Percentiles rank a stretch among this genome's conserved stretches.
phyloP scores from a whole-genome alignment of 2,329 filamentous ascomycete genomes.

The Scedosporium apiospermum region DNA sequence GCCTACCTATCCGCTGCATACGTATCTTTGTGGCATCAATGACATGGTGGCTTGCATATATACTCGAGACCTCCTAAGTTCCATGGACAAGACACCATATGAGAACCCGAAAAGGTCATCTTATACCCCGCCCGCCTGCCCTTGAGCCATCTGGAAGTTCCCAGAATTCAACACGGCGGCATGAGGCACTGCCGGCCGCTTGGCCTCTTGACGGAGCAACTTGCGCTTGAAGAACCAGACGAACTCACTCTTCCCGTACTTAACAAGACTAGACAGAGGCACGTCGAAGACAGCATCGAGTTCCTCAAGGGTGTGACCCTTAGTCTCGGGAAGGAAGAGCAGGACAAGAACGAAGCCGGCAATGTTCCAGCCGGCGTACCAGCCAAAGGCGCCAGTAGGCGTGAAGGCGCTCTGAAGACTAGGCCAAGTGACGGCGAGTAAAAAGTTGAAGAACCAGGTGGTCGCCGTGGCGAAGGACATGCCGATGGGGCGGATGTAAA shows the following conservation, averaged over 20 bases:
- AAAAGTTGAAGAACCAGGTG: slow-evolving; percentile 35
- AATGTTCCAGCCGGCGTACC: slow-evolving; percentile 40
- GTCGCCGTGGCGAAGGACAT: slow-evolving; percentile 50
- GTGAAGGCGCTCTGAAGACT: slow-evolving; percentile 32
- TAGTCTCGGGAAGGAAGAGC: slow-evolving; percentile 32
- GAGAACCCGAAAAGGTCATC: background rate
- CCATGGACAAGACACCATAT: background rate
- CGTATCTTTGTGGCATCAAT: background rate
- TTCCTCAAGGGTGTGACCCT: slow-evolving; percentile 34
- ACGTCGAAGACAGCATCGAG: slow-evolving; percentile 25
- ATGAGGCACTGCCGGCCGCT: slow-evolving; percentile 3
- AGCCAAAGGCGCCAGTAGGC: slow-evolving; percentile 36
- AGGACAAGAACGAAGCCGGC: slow-evolving; percentile 33
- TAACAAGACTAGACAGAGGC: background rate
- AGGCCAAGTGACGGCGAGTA: slow-evolving; percentile 35
- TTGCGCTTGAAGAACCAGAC: slow-evolving; percentile 1
- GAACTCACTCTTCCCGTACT: slow-evolving; percentile 2
- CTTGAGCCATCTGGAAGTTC: background rate
- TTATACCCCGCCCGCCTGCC: background rate
- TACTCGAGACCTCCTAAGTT: background rate
- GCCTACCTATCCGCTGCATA: background rate
- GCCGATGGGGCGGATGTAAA: slow-evolving; percentile 51
- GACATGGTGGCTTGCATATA: background rate
- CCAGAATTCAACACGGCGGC: background rate
- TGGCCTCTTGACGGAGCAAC: slow-evolving; percentile 1